phyloP scores from a whole-genome alignment of 2,329 filamentous ascomycete species.

The Penicillium oxalicum region DNA sequence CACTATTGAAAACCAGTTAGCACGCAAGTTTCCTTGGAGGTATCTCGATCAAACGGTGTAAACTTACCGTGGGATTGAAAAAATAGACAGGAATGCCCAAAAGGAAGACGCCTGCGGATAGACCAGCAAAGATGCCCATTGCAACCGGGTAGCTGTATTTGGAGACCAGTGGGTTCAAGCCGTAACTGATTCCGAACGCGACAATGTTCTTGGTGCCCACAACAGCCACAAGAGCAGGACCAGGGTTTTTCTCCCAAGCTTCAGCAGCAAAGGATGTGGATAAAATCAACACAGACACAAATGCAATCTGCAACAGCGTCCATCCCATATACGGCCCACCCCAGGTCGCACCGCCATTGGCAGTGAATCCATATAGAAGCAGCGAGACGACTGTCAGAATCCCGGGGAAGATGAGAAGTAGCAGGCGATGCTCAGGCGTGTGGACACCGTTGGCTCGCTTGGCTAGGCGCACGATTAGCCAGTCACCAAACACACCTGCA shows the following conservation, averaged over 20 bases:
- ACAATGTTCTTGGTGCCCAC: slow-evolving; percentile 27
- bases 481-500: slow-evolving; percentile 20
- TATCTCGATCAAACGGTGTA: too few species aligned
- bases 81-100: slow-evolving; percentile 23
- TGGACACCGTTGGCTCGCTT: slow-evolving; percentile 30
- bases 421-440: slow-evolving; percentile 31
- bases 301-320: slow-evolving; percentile 20
- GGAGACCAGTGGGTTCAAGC: slow-evolving; percentile 21
- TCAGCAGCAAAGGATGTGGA: slow-evolving; percentile 33
- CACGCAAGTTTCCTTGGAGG: neutral
- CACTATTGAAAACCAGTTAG: slow-evolving; percentile 5
- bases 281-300: slow-evolving; percentile 25
- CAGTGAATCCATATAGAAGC: slow-evolving; percentile 29
- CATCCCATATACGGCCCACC: slow-evolving; percentile 26
- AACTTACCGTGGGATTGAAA: slow-evolving; percentile 19
- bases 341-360: slow-evolving; percentile 20
- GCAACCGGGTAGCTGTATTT: slow-evolving; percentile 21
- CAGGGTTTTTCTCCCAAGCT: slow-evolving; percentile 30
- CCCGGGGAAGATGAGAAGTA: slow-evolving; percentile 28
- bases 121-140: slow-evolving; percentile 21
- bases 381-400: slow-evolving; percentile 27
- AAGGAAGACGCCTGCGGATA: slow-evolving; percentile 17
- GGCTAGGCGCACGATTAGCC: slow-evolving; percentile 24
- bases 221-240: slow-evolving; percentile 24
- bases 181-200: slow-evolving; percentile 26